Evolutionary conservation across 225 moss, liverwort and hornwort species (phyloP).

Genomic region (Polytrichum formosum): DNA sequence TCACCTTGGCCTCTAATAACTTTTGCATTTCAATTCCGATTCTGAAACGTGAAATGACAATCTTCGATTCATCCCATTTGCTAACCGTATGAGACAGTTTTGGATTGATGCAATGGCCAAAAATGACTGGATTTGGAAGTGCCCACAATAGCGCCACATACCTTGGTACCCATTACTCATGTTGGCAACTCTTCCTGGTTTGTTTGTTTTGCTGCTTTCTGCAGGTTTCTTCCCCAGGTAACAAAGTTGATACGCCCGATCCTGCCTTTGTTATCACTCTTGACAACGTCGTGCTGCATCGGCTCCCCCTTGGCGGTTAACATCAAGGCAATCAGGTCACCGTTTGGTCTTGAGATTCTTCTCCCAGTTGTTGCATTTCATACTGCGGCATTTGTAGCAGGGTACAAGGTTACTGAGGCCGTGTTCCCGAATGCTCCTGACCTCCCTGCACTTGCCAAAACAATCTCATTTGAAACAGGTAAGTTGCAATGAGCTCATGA

Average conservation of each 20-base stretch:
- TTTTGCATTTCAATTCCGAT: too few species aligned
- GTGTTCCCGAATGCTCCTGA: constrained; percentile 57
- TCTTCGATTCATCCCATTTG: too few species aligned
- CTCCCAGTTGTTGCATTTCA: constrained; percentile 68
- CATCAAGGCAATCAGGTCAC: constrained; percentile 65
- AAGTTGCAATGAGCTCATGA: background rate
- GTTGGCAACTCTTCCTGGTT: background rate
- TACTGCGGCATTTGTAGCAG: constrained; percentile 61
- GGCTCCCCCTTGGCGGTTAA: constrained; percentile 83
- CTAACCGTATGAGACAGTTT: too few species aligned
- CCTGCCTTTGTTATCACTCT: constrained; percentile 65
- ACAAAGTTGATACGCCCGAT: constrained; percentile 57
- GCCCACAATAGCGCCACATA: too few species aligned
- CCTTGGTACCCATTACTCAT: background rate
- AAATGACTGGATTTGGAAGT: too few species aligned
- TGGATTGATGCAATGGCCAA: too few species aligned
- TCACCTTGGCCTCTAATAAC: too few species aligned
- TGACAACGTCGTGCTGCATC: constrained; percentile 82
- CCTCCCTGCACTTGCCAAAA: constrained; percentile 66
- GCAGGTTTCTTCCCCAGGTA: constrained; percentile 48
- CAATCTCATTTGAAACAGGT: constrained; percentile 93
- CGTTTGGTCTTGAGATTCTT: constrained; percentile 71
- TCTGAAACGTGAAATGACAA: too few species aligned
- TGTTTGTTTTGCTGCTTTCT: background rate
- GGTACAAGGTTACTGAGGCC: constrained; percentile 59